Conservation (phyloP, 371 early-diverging fungal genomes). For the Dichotomocladium elegans region DNA sequence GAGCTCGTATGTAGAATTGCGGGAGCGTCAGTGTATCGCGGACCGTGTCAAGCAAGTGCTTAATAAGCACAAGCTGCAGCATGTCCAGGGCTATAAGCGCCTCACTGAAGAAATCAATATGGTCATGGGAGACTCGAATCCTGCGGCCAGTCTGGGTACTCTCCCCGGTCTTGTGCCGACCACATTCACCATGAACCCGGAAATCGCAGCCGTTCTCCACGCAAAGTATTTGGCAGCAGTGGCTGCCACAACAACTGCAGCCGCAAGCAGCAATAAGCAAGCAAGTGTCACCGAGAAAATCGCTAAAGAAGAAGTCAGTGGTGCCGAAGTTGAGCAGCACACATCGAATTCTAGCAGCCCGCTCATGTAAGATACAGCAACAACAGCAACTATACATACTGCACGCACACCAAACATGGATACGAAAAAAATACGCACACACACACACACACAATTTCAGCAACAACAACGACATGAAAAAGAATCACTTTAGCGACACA, state of each 20-base stretch:
- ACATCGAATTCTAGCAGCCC: no score
- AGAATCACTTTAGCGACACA: no score
- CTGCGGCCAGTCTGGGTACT: constrained; percentile 30
- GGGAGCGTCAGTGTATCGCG: constrained; percentile 77
- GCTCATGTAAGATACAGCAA: background rate
- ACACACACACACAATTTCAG: background rate
- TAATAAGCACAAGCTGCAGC: constrained; percentile 60
- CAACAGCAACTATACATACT: background rate
- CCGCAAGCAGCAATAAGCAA: background rate
- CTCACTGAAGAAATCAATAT: constrained; percentile 73
- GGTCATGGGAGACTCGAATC: constrained; percentile 43
- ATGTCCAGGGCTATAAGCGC: constrained; percentile 75
- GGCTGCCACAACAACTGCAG: constrained; percentile 10
- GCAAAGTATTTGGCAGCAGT: constrained; percentile 24
- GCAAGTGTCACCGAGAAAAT: no score
- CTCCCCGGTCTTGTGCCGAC: constrained; percentile 21
- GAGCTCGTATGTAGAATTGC: constrained; percentile 71
- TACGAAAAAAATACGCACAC: background rate
- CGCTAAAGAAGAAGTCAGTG: no score
- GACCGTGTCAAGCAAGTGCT: constrained; percentile 66
- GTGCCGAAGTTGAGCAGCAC: no score
- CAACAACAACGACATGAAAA: no score
- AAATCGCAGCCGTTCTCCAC: constrained; percentile 35
- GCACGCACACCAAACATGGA: background rate
- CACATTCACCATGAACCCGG: constrained; percentile 28